A percentile compares a stretch with the other conserved stretches of the same genome.
phyloP scores from a whole-genome alignment of 106 monocot species.

The Allium sativum region DNA sequence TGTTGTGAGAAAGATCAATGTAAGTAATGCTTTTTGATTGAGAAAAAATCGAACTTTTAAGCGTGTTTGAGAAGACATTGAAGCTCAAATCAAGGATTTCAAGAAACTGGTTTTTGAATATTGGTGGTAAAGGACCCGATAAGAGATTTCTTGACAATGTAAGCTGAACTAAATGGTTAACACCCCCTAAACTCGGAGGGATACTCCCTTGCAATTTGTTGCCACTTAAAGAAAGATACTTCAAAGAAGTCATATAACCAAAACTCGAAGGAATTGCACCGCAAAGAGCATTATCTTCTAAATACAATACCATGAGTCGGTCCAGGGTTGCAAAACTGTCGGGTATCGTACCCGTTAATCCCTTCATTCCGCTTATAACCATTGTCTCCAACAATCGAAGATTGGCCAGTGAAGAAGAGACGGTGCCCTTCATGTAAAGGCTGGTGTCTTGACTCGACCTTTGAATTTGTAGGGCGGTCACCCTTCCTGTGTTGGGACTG shows the following conservation, averaged over 20 bases:
- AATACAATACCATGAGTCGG: conserved; percentile 66
- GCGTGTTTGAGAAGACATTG: conserved; percentile 44
- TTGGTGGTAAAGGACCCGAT: conserved; percentile 29
- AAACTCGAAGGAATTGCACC: conserved; percentile 51
- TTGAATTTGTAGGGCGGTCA: conserved; percentile 43
- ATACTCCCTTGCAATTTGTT: conserved; percentile 47
- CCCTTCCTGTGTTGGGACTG: conserved; percentile 47
- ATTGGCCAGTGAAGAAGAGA: conserved; percentile 50
- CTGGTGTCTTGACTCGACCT: neutral
- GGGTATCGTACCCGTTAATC: conserved; percentile 52
- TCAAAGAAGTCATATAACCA: conserved; percentile 24
- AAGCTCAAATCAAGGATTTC: conserved; percentile 50
- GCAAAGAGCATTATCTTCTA: conserved; percentile 47
- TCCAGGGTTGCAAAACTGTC: conserved; percentile 28
- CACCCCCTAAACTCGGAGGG: conserved; percentile 34
- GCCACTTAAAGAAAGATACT: conserved; percentile 40
- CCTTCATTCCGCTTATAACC: conserved; percentile 59
- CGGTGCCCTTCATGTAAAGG: conserved; percentile 48
- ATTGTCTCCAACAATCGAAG: conserved; percentile 46
- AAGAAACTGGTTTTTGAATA: conserved; percentile 29
- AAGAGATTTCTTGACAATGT: conserved; percentile 51
- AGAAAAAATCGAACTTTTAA: conserved; percentile 42
- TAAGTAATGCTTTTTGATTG: conserved; percentile 31
- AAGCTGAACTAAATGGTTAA: conserved; percentile 40
- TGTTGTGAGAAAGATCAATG: conserved; percentile 65